phyloP scores from a whole-genome alignment of 2,329 filamentous ascomycete species.

The Phialophora chinensis region DNA sequence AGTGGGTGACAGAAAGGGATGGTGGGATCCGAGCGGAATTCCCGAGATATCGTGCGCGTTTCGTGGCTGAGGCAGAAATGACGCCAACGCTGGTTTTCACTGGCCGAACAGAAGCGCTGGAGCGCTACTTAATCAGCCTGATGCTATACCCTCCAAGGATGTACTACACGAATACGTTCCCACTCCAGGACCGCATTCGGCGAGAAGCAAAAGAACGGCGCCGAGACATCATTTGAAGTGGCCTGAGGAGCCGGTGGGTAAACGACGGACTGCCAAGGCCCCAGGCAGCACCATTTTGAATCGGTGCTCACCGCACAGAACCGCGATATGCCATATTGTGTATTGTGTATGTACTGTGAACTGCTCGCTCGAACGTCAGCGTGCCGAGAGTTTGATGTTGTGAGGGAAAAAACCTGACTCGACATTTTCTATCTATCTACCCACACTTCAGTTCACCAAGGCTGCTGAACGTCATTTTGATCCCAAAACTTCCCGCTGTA shows the following conservation, averaged over 20 bases:
- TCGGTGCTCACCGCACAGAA: neutral
- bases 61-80: slow-evolving; percentile 9
- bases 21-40: neutral
- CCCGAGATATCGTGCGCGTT: slow-evolving; percentile 3
- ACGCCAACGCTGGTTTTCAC: neutral
- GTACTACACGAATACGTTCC: neutral
- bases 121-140: neutral
- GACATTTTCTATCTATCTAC: slow-evolving; percentile 6
- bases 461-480: slow-evolving; percentile 24
- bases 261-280: neutral
- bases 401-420: neutral
- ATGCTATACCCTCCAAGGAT: neutral
- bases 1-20: neutral
- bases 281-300: neutral
- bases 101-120: neutral
- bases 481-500: slow-evolving; percentile 34
- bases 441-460: slow-evolving; percentile 19
- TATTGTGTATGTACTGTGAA: neutral
- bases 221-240: neutral
- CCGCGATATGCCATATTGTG: neutral
- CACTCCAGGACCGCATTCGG: neutral
- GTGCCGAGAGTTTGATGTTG: neutral
- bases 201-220: neutral
- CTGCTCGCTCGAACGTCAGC: neutral
- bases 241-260: neutral